phyloP scores from a whole-genome alignment of 2,329 filamentous ascomycete species.

The Aspergillus felis region DNA sequence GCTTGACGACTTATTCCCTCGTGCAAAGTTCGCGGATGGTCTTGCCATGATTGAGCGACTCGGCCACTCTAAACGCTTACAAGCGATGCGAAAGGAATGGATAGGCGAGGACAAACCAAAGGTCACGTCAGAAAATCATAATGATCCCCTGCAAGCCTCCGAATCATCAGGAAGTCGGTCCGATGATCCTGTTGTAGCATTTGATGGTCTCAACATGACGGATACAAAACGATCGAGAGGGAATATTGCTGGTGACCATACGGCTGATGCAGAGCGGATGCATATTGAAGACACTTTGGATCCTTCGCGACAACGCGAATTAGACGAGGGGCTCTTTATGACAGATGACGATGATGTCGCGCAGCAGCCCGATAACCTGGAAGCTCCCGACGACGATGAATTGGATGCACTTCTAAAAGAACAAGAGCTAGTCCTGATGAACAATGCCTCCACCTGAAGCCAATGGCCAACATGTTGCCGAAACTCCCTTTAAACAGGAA shows the following conservation, averaged over 20 bases:
- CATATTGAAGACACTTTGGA: neutral
- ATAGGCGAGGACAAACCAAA: constrained; percentile 64
- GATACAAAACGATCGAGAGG: neutral
- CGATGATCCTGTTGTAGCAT: neutral
- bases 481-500: neutral
- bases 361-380: constrained; percentile 3
- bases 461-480: neutral
- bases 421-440: constrained; percentile 25
- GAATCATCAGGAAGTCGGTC: constrained; percentile 8
- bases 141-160: neutral
- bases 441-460: constrained; percentile 19
- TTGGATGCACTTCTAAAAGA: constrained; percentile 55
- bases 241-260: neutral
- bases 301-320: neutral
- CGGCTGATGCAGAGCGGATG: neutral
- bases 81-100: constrained; percentile 73
- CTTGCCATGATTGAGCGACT: constrained; percentile 88
- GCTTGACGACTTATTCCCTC: constrained; percentile 94
- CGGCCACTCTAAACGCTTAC: constrained; percentile 77
- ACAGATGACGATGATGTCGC: constrained; percentile 21
- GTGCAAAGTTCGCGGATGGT: constrained; percentile 88
- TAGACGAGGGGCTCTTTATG: constrained; percentile 27
- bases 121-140: constrained; percentile 1
- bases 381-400: constrained; percentile 39
- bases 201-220: constrained; percentile 3